Evolutionary conservation across 1,284 basidiomycete genomes (phyloP).

Genomic region (Moesziomyces parantarcticus): DNA sequence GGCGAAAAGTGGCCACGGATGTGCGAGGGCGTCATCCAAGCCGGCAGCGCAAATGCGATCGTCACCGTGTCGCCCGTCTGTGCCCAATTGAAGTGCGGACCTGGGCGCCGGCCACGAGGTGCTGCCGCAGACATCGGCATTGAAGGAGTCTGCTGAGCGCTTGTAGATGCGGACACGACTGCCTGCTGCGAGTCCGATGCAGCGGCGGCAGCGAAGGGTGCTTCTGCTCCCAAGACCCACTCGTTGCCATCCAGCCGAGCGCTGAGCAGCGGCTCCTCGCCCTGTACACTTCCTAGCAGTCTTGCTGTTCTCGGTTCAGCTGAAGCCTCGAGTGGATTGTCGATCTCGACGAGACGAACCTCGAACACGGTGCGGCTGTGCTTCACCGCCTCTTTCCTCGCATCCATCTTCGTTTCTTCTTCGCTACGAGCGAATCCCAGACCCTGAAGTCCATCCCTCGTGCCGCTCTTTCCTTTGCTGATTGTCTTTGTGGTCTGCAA

Average conservation of each 20-base stretch:
- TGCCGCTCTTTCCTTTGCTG: not conserved
- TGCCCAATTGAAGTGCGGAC: conserved; percentile 81
- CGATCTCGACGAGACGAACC: conserved; percentile 24
- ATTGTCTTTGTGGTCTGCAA: conserved; percentile 13
- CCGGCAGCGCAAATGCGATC: conserved; percentile 82
- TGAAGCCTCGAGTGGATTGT: not conserved
- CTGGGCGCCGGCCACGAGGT: conserved; percentile 16
- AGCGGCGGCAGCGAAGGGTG: conserved; percentile 7
- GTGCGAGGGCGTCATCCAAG: conserved; percentile 67
- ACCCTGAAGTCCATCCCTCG: conserved; percentile 18
- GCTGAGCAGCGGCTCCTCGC: conserved; percentile 40
- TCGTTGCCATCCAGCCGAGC: conserved; percentile 26
- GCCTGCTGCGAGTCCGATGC: too few relatives aligned
- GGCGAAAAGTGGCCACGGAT: conserved; percentile 73
- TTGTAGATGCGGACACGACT: too few relatives aligned
- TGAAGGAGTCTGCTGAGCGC: too few relatives aligned
- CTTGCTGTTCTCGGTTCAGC: not conserved
- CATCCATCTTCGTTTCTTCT: not conserved
- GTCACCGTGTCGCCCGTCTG: conserved; percentile 85
- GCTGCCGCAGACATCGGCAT: not conserved
- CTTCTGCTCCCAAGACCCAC: conserved; percentile 28
- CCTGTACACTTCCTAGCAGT: conserved; percentile 23
- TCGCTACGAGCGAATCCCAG: conserved; percentile 14
- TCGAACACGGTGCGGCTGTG: conserved; percentile 30
- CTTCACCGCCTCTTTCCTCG: not conserved